Evolutionary conservation across 139 green algal species (phyloP), one percentile per base, ranked within the genome.

Genomic region (Microglena sp.): DNA sequence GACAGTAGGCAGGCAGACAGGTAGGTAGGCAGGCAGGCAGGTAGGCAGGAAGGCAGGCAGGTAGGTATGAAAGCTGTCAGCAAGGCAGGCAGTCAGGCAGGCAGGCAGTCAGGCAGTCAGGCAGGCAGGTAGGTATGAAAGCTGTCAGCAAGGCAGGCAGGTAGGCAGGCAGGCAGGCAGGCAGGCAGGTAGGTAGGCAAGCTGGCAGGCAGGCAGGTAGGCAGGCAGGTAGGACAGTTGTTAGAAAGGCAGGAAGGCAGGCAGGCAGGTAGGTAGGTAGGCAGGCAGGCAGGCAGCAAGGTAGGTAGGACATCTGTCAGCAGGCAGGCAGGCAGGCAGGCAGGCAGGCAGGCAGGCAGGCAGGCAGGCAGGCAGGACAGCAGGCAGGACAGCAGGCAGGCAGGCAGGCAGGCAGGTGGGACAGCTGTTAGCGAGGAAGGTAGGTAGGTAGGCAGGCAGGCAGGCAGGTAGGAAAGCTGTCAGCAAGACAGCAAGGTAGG

Each of bases 251-350:
- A 46, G 29, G 31, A 32, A 46, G 5, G 5, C 29, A 45, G 27
- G 55, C 26, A 62, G 27, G 55, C 27, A 62, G 24, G 55, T 29
- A 43, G 24, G 55, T 29, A 62, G 6, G 55, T 29, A 62, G 27
- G 24, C 27, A 36, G 24, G 27, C 55, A 62, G 27, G 55, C 24
- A 35, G 27, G 55, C 24, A 7, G 55, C 5, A 11, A 18, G 55
- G 55, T 6, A 62, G 24, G 55, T 29, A 43, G 24, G 55, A 27
- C 36, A n/a, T 29, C n/a, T 7, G 27, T 29, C 36, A 7, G 27
- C 27, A 36, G 27, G 55, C 26, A 62, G 27, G 55, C 6, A 62
- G 24, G 55, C 55, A 43, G 24, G 55, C 55, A 62, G 40, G 27
- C 55, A 62, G 27, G 24, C 27, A 36, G 24, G 27, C 55, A 62